These are phyloP conservation scores for Syncephalastrum contaminatum DNA, from an alignment of 371 early-diverging fungal species.

Conservation along the genomic window DNA sequence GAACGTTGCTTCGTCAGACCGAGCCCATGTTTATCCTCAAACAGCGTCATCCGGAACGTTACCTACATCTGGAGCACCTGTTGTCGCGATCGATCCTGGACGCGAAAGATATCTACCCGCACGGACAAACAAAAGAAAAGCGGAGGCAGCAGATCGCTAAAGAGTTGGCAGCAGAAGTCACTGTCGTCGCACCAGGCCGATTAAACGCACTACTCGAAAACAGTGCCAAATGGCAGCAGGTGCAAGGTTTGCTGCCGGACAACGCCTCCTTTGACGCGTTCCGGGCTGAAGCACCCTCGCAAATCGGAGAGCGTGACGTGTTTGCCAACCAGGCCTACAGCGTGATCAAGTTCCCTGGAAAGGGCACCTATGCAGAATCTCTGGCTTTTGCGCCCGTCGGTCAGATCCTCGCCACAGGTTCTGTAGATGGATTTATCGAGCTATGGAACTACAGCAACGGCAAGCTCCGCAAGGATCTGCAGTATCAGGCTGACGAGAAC, in stretches of 20 bases:
- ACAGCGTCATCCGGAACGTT: slow-evolving; percentile 76
- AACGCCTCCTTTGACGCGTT: slow-evolving; percentile 78
- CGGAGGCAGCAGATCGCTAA: slow-evolving; percentile 72
- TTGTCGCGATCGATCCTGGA: slow-evolving; percentile 67
- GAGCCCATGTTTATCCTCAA: slow-evolving; percentile 79
- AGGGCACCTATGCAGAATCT: slow-evolving; percentile 79
- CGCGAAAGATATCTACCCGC: slow-evolving; percentile 52
- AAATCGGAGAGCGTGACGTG: slow-evolving; percentile 67
- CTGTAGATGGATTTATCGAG: slow-evolving; percentile 92
- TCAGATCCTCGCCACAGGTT: slow-evolving; percentile 84
- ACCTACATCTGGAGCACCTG: slow-evolving; percentile 76
- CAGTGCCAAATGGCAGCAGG: slow-evolving; percentile 82
- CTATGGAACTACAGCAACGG: slow-evolving; percentile 91
- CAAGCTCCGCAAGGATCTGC: slow-evolving; percentile 83
- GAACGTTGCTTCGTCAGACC: slow-evolving; percentile 83
- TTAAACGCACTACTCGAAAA: slow-evolving; percentile 81
- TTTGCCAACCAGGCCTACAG: slow-evolving; percentile 64
- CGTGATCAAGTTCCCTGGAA: slow-evolving; percentile 83
- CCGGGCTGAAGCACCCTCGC: slow-evolving; percentile 57
- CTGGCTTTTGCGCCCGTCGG: slow-evolving; percentile 82
- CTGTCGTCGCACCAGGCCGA: slow-evolving; percentile 71
- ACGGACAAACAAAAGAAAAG: slow-evolving; percentile 60
- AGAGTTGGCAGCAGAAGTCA: slow-evolving; percentile 63
- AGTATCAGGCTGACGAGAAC: slow-evolving; percentile 86
- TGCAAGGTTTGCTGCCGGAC: slow-evolving; percentile 71